Conservation (phyloP, 2,329 filamentous ascomycete genomes). For the Aspergillus sp. region DNA sequence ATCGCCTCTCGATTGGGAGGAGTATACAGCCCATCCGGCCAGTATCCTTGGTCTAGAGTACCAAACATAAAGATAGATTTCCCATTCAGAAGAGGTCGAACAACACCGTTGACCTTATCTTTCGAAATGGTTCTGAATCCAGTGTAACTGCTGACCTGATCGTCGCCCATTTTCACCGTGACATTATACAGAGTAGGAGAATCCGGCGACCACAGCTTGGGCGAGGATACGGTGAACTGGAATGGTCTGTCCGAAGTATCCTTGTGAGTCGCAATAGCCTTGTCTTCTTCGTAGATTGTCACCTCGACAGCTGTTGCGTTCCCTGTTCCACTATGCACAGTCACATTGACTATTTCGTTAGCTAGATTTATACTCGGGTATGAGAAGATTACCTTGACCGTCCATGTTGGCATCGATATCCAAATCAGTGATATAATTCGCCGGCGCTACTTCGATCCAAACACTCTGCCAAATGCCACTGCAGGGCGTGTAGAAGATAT, state of each 20-base stretch:
- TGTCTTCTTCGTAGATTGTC: conserved; percentile 28
- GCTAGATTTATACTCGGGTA: not conserved
- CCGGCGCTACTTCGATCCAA: conserved; percentile 62
- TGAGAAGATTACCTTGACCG: conserved; percentile 40
- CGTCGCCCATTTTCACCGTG: conserved; percentile 49
- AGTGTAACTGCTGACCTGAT: conserved; percentile 60
- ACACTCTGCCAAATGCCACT: conserved; percentile 72
- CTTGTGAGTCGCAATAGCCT: conserved; percentile 39
- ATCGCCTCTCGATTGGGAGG: conserved; percentile 64
- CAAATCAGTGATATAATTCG: conserved; percentile 53
- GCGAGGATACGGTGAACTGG: conserved; percentile 50
- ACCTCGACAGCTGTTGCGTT: conserved; percentile 34
- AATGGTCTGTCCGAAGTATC: conserved; percentile 49
- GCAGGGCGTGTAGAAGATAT: conserved; percentile 68
- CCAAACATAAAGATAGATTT: conserved; percentile 65
- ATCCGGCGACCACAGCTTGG: conserved; percentile 61
- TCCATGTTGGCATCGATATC: conserved; percentile 56
- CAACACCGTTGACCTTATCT: conserved; percentile 53
- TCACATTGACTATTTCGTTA: conserved; percentile 47
- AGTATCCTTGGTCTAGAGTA: conserved; percentile 66
- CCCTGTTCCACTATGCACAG: conserved; percentile 45
- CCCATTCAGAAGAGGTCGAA: conserved; percentile 63
- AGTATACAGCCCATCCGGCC: conserved; percentile 65
- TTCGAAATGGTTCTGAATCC: conserved; percentile 62
- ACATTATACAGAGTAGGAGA: conserved; percentile 62